Conservation (phyloP, 306 rosid genomes). For the Cicer yamashitae region DNA sequence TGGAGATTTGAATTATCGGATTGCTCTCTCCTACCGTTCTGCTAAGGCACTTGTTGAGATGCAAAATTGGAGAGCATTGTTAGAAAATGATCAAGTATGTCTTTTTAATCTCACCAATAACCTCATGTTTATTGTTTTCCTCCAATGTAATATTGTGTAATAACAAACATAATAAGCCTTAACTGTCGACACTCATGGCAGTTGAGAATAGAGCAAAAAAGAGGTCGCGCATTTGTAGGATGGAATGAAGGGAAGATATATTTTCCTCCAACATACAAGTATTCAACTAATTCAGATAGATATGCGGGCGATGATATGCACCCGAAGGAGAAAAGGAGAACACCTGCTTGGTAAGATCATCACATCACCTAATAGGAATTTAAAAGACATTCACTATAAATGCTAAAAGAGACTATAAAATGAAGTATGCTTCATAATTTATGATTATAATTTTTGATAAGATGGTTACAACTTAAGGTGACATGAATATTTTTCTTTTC, state of each 20-base stretch:
- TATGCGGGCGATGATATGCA: constrained; percentile 94
- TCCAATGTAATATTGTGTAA: constrained; percentile 3
- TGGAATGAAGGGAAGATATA: constrained; percentile 99
- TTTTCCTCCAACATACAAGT: constrained; percentile 98
- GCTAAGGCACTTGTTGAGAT: constrained; percentile 98
- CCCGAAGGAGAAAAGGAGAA: constrained; percentile 94
- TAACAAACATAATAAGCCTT: constrained; percentile 20
- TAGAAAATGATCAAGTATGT: constrained; percentile 95
- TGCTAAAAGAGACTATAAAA: constrained; percentile 16
- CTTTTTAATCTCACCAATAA: constrained; percentile 23
- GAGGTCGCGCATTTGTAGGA: constrained; percentile 81
- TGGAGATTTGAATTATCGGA: constrained; percentile 97
- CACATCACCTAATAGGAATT: constrained; percentile 25
- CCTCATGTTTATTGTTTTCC: constrained; percentile 21
- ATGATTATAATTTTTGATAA: neutral
- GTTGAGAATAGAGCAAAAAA: constrained; percentile 92
- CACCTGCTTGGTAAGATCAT: constrained; percentile 91
- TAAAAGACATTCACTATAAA: constrained; percentile 22
- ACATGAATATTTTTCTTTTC: constrained; percentile 34
- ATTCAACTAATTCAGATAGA: constrained; percentile 96
- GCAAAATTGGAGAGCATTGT: constrained; percentile 99
- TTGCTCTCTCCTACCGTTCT: constrained; percentile 87
- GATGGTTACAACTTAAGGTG: constrained; percentile 34
- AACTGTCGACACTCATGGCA: constrained; percentile 53
- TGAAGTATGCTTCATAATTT: constrained; percentile 24